These are phyloP conservation scores for Nepenthes mirabilis DNA, from an alignment of 148 eudicot genomes.

Conservation along the genomic window DNA sequence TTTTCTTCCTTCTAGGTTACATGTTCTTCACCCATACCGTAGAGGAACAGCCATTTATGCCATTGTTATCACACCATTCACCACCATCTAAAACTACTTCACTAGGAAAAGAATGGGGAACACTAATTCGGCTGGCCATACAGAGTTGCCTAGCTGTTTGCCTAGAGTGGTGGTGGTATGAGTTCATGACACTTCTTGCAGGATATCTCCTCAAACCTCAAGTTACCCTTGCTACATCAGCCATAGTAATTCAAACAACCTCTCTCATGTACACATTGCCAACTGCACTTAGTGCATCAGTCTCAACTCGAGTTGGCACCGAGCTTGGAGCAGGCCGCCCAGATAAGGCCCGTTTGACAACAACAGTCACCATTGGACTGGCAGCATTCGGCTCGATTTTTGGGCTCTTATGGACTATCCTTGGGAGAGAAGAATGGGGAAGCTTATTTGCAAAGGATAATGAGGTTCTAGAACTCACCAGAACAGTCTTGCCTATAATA, in stretches of 20 bases:
- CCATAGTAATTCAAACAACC: slow-evolving; percentile 79
- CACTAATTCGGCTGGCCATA: slow-evolving; percentile 54
- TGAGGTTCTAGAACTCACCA: slow-evolving; percentile 54
- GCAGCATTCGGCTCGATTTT: slow-evolving; percentile 39
- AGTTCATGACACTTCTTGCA: slow-evolving; percentile 73
- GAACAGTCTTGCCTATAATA: slow-evolving; percentile 53
- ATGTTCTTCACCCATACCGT: slow-evolving; percentile 22
- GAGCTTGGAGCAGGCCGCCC: slow-evolving; percentile 86
- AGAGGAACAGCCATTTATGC: slow-evolving; percentile 15
- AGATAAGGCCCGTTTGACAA: slow-evolving; percentile 47
- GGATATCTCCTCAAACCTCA: slow-evolving; percentile 63
- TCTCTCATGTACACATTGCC: slow-evolving; percentile 78
- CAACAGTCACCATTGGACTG: slow-evolving; percentile 38
- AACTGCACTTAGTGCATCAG: slow-evolving; percentile 60
- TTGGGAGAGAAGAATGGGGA: slow-evolving; percentile 64
- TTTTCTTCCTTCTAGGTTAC: slow-evolving; percentile 45
- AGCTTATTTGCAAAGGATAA: slow-evolving; percentile 47
- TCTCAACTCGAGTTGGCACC: slow-evolving; percentile 75
- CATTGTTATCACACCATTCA: slow-evolving; percentile 18
- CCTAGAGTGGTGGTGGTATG: slow-evolving; percentile 97
- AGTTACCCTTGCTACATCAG: slow-evolving; percentile 66
- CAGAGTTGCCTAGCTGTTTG: slow-evolving; percentile 73
- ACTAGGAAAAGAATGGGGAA: slow-evolving; percentile 41
- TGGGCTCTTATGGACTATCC: slow-evolving; percentile 51
- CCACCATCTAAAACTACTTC: slow-evolving; percentile 17